phyloP scores from a whole-genome alignment of 2,329 filamentous ascomycete species.

The Ophiocordyceps unilateralis region DNA sequence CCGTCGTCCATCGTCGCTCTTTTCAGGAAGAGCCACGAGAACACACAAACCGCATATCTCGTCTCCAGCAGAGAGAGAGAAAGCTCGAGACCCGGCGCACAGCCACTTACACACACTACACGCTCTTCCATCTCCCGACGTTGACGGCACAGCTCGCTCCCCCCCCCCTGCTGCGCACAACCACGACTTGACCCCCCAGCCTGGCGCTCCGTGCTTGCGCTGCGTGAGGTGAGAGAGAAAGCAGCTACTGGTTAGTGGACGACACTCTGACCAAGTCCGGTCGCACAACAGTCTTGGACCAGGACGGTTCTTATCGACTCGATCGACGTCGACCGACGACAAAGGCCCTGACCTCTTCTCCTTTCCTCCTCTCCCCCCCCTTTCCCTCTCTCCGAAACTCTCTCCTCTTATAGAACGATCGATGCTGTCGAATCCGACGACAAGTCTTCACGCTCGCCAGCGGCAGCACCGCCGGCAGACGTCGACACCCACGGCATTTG shows the following conservation, averaged over 20 bases:
- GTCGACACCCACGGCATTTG: slow-evolving; percentile 66
- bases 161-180: slow-evolving; percentile 31
- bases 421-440: slow-evolving; percentile 65
- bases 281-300: slow-evolving; percentile 22
- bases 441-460: slow-evolving; percentile 47
- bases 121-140: not conserved
- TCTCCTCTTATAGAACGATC: slow-evolving; percentile 30
- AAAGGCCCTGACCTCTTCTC: slow-evolving; percentile 9
- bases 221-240: slow-evolving; percentile 53
- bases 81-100: slow-evolving; percentile 10
- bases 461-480: slow-evolving; percentile 63
- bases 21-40: not conserved
- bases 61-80: not conserved
- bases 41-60: not conserved
- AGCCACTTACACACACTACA: slow-evolving; percentile 4
- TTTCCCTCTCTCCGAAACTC: not conserved
- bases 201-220: slow-evolving; percentile 69
- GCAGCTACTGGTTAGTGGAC: not conserved
- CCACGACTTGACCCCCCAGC: slow-evolving; percentile 27
- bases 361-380: not conserved
- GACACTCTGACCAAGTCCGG: slow-evolving; percentile 2
- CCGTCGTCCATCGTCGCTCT: slow-evolving; percentile 3
- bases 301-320: slow-evolving; percentile 30
- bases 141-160: slow-evolving; percentile 18
- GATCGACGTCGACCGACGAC: slow-evolving; percentile 34